Conservation (phyloP, 306 rosid genomes). For the Astragalus membranaceus region DNA sequence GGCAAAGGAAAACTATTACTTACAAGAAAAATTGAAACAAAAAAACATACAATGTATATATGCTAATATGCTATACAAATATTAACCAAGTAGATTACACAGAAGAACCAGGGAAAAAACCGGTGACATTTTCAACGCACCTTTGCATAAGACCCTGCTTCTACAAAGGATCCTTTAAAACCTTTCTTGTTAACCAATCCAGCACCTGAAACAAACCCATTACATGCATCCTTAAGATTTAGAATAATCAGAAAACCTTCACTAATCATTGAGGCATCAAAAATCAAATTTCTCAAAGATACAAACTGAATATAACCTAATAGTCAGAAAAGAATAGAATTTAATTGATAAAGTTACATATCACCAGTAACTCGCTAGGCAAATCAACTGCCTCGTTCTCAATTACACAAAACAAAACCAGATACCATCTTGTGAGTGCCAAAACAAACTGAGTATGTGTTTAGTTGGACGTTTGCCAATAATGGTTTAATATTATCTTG, state of each 20-base stretch:
- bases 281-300: background rate
- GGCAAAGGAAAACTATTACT: background rate
- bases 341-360: background rate
- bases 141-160: constrained; percentile 88
- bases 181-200: constrained; percentile 89
- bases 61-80: background rate
- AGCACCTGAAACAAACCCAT: constrained; percentile 52
- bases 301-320: background rate
- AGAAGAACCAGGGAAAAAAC: constrained; percentile 1
- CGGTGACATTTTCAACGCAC: constrained; percentile 29
- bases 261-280: background rate
- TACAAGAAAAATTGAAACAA: background rate
- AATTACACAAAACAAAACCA: background rate
- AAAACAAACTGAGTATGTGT: background rate
- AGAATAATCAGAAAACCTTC: constrained; percentile 5
- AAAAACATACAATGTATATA: background rate
- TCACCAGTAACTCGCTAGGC: background rate
- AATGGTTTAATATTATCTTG: background rate
- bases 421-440: background rate
- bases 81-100: background rate
- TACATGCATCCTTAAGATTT: constrained; percentile 19
- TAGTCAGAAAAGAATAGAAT: background rate
- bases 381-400: background rate
- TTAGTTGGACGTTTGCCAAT: background rate
- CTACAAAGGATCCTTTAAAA: constrained; percentile 82